Conservation (phyloP, 257 asterid species). For the Fraxinus anomala region DNA sequence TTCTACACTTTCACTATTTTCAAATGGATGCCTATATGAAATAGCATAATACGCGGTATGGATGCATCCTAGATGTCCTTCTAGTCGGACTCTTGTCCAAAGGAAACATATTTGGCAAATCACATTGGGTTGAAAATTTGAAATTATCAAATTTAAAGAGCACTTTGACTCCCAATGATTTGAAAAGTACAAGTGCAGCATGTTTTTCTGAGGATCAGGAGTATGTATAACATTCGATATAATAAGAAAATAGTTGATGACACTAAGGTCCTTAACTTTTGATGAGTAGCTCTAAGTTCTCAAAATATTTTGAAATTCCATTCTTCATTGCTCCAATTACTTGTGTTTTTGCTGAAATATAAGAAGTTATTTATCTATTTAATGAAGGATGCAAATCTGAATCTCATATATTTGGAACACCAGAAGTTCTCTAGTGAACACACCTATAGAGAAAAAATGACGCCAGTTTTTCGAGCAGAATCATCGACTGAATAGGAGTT, state of each 20-base stretch:
- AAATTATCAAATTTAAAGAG: background rate
- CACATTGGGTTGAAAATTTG: background rate
- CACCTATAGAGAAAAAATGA: background rate
- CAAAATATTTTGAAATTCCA: background rate
- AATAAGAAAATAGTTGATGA: too few species aligned
- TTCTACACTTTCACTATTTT: background rate
- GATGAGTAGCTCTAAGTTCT: too few species aligned
- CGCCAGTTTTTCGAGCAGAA: background rate
- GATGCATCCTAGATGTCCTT: background rate
- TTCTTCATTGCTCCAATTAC: background rate
- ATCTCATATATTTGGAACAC: background rate
- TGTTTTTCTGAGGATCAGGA: too few species aligned
- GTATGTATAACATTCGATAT: too few species aligned
- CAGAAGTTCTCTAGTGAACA: background rate
- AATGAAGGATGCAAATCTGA: background rate
- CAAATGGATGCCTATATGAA: background rate
- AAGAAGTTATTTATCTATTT: background rate
- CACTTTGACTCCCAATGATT: background rate
- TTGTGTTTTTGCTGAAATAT: background rate
- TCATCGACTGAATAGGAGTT: background rate
- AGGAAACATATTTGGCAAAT: background rate
- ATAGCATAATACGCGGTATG: background rate
- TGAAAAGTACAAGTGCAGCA: too few species aligned
- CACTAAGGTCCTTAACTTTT: too few species aligned
- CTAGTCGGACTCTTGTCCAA: background rate